A percentile compares a stretch with the other conserved stretches of the same genome.
These are phyloP conservation scores for Gossypium australe DNA, from an alignment of 345 rosid species.

Conservation along the genomic window DNA sequence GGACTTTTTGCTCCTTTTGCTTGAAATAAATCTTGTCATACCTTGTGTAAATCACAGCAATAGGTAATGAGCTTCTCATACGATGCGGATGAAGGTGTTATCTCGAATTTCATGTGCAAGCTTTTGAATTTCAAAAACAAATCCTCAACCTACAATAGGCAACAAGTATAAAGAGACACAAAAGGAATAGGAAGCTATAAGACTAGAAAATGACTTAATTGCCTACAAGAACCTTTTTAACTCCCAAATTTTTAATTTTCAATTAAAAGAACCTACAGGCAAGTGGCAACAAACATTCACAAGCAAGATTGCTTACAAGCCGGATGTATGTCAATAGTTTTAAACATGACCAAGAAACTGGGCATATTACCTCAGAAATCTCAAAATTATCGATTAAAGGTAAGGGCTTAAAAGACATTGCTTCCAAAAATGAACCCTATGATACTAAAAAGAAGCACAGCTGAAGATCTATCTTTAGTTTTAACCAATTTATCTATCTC, in stretches of 20 bases:
- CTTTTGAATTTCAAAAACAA: conserved; percentile 46
- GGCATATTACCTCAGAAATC: not conserved
- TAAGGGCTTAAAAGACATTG: not conserved
- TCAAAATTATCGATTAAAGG: not conserved
- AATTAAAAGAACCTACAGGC: not conserved
- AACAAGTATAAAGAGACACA: not conserved
- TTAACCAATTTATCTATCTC: conserved; percentile 7
- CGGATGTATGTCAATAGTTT: not conserved
- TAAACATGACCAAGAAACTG: not conserved
- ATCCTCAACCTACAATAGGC: conserved; percentile 54
- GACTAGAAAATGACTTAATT: conserved; percentile 1
- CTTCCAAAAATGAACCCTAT: not conserved
- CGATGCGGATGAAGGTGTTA: conserved; percentile 52
- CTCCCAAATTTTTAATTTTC: conserved; percentile 2
- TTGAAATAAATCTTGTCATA: conserved; percentile 18
- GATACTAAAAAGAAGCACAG: not conserved
- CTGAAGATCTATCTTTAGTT: not conserved
- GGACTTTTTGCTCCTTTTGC: conserved; percentile 3
- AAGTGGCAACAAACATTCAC: not conserved
- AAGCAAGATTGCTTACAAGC: not conserved
- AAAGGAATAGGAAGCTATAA: not conserved
- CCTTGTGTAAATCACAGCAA: conserved; percentile 56
- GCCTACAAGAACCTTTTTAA: not conserved
- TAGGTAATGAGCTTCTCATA: conserved; percentile 53
- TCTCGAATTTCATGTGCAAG: conserved; percentile 50